Evolutionary conservation across 805 yeast species (phyloP), one percentile per base, ranked within the genome.

Genomic region (Pichia pseudocactophila): DNA sequence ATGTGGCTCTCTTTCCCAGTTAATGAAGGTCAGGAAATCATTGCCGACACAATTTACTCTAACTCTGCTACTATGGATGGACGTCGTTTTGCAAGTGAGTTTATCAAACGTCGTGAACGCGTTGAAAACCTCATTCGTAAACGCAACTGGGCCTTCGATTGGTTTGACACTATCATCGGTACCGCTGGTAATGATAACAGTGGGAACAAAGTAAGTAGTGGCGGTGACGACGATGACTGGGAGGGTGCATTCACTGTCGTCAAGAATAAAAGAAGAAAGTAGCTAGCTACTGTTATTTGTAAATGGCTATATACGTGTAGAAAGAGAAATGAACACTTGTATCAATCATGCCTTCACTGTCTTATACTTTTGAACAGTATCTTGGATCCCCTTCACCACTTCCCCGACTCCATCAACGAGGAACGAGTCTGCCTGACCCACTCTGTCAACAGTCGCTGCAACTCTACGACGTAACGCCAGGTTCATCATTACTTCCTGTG

Each of bases 31-130:
- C 69, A 73, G 38, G 95, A 81, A 59, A 84, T 90, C 58, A 88
- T 90, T 57, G 82, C 95, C 2, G 98, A 90, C 56, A 86, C 96
- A 11, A 78, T 90, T 45, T 88, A 87, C 65, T 79, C 92, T 20
- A 83, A 87, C 46, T 82, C 95, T 33, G 74, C 89, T 3, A 82
- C 89, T 1, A 80, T 90, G 83, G 96, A 92, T 60, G 97, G 97
- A 19, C 79, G 96, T 58, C 73, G 95, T 50, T 90, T 89, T 68
- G 96, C 98, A 0, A 75, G 73, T 43, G 98, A 92, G 57, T 92
- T 92, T 59, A 69, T 82, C 57, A 82, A 80, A 63, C 78, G 83
- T 57, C 80, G 92, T 56, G 73, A 71, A 46, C 71, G 68, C 39
- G 89, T 86, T 43, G 97, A 88, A 53, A 72, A 57, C 32, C 61